A percentile compares a stretch with the other conserved stretches of the same genome.
phyloP scores from a whole-genome alignment of 2,329 filamentous ascomycete species.

The Tolypocladium endophyticum region DNA sequence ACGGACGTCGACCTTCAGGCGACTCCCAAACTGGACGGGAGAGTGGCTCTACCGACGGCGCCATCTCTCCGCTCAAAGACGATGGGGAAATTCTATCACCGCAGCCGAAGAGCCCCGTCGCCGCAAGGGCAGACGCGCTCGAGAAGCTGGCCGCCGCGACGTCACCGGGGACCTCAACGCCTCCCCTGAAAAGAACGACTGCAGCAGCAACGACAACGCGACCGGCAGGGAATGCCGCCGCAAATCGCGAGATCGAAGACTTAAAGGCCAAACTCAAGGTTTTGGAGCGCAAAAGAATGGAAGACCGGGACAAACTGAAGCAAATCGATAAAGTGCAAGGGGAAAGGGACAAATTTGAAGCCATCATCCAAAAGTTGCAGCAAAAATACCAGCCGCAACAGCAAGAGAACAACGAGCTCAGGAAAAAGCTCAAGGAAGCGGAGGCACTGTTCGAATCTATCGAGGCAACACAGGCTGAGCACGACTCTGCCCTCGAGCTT shows the following conservation, averaged over 20 bases:
- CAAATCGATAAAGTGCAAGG: constrained; percentile 64
- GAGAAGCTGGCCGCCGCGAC: constrained; percentile 37
- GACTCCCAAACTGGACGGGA: constrained; percentile 35
- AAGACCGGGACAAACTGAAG: constrained; percentile 80
- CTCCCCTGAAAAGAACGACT: constrained; percentile 20
- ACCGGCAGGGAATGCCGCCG: constrained; percentile 37
- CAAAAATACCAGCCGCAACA: constrained; percentile 79
- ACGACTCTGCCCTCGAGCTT: constrained; percentile 77
- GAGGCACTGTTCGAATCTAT: constrained; percentile 56
- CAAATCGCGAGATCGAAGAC: constrained; percentile 67
- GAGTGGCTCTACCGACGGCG: constrained; percentile 22
- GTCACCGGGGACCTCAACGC: constrained; percentile 15
- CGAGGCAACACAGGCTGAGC: constrained; percentile 67
- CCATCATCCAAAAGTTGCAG: constrained; percentile 83
- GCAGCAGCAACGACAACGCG: constrained; percentile 18
- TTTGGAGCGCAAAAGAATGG: constrained; percentile 74
- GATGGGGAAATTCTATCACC: constrained; percentile 40
- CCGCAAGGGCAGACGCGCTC: constrained; percentile 37
- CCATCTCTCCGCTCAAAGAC: constrained; percentile 37
- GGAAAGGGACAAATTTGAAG: constrained; percentile 69
- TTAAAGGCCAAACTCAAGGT: constrained; percentile 79
- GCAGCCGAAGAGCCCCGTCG: constrained; percentile 38
- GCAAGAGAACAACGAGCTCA: constrained; percentile 66
- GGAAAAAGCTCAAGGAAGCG: constrained; percentile 67
- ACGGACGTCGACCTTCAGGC: constrained; percentile 32